Evolutionary conservation across 2,329 filamentous ascomycete species (phyloP).

Genomic region (Grosmannia serpens): DNA sequence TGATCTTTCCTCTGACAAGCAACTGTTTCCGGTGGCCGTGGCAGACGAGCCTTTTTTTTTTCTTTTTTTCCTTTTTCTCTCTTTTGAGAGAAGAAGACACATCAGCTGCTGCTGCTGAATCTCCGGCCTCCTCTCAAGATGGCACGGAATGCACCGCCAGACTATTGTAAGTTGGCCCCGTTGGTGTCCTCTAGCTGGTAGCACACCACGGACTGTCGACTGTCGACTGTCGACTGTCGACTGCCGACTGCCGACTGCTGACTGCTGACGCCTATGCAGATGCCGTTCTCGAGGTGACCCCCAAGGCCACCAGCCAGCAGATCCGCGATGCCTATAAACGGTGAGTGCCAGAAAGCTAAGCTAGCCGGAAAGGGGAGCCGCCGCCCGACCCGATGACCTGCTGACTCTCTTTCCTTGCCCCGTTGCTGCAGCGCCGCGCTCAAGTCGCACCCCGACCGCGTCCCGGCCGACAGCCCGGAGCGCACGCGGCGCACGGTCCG

Average conservation of each 20-base stretch:
- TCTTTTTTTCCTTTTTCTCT: too few species aligned
- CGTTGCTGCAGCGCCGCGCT: constrained; percentile 61
- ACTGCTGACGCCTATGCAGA: constrained; percentile 36
- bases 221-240: too few species aligned
- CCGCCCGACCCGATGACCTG: constrained; percentile 1
- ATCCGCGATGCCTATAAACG: constrained; percentile 93
- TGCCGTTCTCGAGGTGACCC: constrained; percentile 59
- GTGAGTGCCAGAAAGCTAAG: too few species aligned
- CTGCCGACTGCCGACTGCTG: not conserved
- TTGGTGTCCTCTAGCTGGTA: not conserved
- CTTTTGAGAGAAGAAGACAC: too few species aligned
- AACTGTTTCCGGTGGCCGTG: too few species aligned
- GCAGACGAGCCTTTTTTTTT: too few species aligned
- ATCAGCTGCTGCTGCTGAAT: too few species aligned
- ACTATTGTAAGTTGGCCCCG: constrained; percentile 41
- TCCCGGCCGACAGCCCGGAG: constrained; percentile 73
- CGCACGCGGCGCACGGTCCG: constrained; percentile 63
- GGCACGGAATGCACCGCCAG: constrained; percentile 32
- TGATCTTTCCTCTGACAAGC: too few species aligned
- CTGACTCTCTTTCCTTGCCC: too few species aligned
- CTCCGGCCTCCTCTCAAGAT: constrained; percentile 15
- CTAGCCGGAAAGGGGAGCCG: too few species aligned
- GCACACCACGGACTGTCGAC: too few species aligned
- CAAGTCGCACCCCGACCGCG: constrained; percentile 88
- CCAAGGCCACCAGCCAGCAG: constrained; percentile 67